These are phyloP conservation scores for Trichoderma gamsii DNA, from an alignment of 495 filamentous ascomycete genomes.

Conservation along the genomic window DNA sequence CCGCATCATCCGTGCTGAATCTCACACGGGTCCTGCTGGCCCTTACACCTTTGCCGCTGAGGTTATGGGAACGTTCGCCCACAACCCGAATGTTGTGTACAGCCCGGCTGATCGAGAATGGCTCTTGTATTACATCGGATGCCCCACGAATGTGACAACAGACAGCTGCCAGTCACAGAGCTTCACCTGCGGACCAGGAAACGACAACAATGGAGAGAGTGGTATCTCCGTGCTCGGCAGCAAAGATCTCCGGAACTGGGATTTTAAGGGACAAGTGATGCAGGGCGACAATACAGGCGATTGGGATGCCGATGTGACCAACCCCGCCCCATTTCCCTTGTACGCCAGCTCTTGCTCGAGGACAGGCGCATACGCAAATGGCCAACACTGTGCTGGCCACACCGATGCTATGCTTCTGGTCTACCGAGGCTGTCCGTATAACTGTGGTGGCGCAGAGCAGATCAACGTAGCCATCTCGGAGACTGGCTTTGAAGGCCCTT, in stretches of 20 bases:
- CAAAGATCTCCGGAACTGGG: conserved; percentile 20
- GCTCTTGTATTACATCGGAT: conserved; percentile 36
- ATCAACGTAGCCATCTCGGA: conserved; percentile 21
- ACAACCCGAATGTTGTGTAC: conserved; percentile 36
- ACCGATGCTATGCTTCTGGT: conserved; percentile 19
- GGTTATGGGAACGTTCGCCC: conserved; percentile 31
- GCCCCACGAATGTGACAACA: conserved; percentile 3
- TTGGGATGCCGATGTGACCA: conserved; percentile 28
- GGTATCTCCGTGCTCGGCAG: conserved; percentile 22
- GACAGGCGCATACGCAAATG: not conserved
- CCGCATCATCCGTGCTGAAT: conserved; percentile 33
- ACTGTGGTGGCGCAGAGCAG: conserved; percentile 21
- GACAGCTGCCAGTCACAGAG: not conserved
- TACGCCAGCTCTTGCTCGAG: conserved; percentile 4
- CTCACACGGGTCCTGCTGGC: conserved; percentile 29
- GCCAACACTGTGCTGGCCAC: not conserved
- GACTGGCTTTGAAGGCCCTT: conserved; percentile 19
- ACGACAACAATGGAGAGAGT: conserved; percentile 21
- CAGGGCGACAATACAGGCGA: conserved; percentile 14
- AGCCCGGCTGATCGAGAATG: conserved; percentile 30
- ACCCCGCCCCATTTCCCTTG: conserved; percentile 31
- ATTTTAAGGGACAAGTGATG: conserved; percentile 20
- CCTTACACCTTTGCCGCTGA: conserved; percentile 31
- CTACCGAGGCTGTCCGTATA: conserved; percentile 23
- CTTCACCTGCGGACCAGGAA: conserved; percentile 24